phyloP scores from a whole-genome alignment of 495 filamentous ascomycete species.

The Achaetomiella virescens region DNA sequence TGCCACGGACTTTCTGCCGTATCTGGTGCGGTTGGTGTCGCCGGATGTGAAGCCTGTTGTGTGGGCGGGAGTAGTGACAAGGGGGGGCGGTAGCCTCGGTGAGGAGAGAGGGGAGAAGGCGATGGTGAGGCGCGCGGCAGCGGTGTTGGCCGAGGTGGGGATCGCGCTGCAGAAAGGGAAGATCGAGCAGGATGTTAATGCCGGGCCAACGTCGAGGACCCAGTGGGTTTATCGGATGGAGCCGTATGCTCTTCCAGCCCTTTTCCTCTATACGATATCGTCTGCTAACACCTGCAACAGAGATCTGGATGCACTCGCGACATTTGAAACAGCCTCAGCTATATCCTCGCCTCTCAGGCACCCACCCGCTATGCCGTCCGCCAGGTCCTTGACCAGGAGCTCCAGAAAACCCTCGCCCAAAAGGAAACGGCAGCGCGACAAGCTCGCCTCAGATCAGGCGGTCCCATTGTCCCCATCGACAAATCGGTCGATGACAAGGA shows the following conservation, averaged over 20 bases:
- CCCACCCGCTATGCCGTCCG: conserved; percentile 81
- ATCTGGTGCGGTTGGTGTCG: conserved; percentile 71
- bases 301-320: conserved; percentile 60
- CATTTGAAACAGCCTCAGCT: conserved; percentile 52
- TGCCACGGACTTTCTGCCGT: conserved; percentile 75
- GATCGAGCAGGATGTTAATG: conserved; percentile 53
- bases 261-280: not conserved
- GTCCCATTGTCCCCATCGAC: conserved; percentile 21
- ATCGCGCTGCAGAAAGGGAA: conserved; percentile 76
- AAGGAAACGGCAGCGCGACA: conserved; percentile 54
- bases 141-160: conserved; percentile 69
- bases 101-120: conserved; percentile 75
- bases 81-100: conserved; percentile 70
- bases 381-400: conserved; percentile 87
- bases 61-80: conserved; percentile 61
- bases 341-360: conserved; percentile 45
- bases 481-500: conserved; percentile 23
- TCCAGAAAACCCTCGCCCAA: conserved; percentile 58
- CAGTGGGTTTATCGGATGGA: conserved; percentile 92
- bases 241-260: conserved; percentile 57
- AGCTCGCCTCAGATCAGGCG: conserved; percentile 45
- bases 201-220: conserved; percentile 42
- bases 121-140: conserved; percentile 71
- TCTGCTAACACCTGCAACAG: conserved; percentile 12
- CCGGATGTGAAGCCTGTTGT: conserved; percentile 91